A percentile compares a stretch with the other conserved stretches of the same genome.
phyloP scores from a whole-genome alignment of 73 alveolate genomes.

The Symbiodinium natans region DNA sequence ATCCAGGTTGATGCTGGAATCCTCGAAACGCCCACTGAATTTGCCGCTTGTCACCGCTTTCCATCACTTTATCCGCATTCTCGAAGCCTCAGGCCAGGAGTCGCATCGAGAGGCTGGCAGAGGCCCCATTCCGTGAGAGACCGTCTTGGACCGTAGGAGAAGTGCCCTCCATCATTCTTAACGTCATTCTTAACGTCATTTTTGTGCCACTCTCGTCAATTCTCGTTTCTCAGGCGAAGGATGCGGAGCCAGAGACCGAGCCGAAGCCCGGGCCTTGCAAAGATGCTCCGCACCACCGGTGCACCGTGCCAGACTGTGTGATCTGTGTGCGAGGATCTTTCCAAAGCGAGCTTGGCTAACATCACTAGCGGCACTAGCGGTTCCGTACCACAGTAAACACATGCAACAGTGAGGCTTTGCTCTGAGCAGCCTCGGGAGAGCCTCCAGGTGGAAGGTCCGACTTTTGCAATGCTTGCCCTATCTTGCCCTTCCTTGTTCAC shows the following conservation, averaged over 20 bases:
- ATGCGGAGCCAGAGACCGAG: slow-evolving; percentile 11
- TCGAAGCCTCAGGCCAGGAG: slow-evolving; percentile 4
- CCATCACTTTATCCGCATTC: neutral
- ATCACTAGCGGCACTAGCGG: too few relatives aligned
- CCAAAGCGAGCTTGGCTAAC: neutral
- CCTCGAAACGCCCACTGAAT: neutral
- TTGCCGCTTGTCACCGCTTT: neutral
- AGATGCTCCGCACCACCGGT: too few relatives aligned
- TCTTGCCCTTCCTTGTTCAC: neutral
- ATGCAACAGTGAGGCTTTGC: neutral
- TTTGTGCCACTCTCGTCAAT: neutral
- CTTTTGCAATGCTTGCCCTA: neutral
- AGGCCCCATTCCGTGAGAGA: neutral
- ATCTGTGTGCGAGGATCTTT: neutral
- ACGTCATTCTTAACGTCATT: too few relatives aligned
- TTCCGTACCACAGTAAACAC: too few relatives aligned
- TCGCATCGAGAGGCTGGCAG: neutral
- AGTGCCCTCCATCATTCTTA: too few relatives aligned
- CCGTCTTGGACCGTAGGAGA: too few relatives aligned
- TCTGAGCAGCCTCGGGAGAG: neutral
- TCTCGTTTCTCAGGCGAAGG: neutral
- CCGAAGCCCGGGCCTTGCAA: neutral
- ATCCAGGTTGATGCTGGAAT: neutral
- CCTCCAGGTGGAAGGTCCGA: neutral
- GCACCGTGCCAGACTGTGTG: too few relatives aligned